phyloP scores from a whole-genome alignment of 331 rosid genomes.

The Erythrophleum ivorense region DNA sequence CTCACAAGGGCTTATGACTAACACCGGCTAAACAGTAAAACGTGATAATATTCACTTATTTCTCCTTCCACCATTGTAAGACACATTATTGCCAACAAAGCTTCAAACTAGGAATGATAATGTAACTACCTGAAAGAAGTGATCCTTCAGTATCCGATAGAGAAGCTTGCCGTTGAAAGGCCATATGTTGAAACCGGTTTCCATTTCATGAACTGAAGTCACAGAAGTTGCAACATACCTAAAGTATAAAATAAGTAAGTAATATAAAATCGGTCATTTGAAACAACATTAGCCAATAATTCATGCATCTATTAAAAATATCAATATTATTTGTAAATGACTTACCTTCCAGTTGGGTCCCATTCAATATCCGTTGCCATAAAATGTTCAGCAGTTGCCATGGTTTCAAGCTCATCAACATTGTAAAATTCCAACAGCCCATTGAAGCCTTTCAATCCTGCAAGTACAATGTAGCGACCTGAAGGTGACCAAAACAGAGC shows the following conservation, averaged over 20 bases:
- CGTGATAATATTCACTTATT: neutral
- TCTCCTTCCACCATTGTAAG: neutral
- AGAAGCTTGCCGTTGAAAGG: conserved; percentile 71
- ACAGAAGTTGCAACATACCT: conserved; percentile 73
- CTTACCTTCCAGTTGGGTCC: conserved; percentile 84
- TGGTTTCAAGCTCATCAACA: conserved; percentile 75
- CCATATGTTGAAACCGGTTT: conserved; percentile 75
- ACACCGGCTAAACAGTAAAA: neutral
- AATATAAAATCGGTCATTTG: neutral
- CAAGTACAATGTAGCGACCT: conserved; percentile 65
- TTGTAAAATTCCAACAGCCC: conserved; percentile 73
- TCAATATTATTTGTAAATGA: neutral
- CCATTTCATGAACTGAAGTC: conserved; percentile 81
- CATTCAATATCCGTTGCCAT: conserved; percentile 81
- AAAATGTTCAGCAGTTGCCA: conserved; percentile 74
- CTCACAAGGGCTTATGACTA: neutral
- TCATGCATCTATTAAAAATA: neutral
- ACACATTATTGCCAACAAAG: neutral
- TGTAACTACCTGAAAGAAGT: conserved; percentile 61
- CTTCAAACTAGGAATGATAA: neutral
- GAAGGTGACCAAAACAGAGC: conserved; percentile 80
- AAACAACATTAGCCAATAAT: neutral
- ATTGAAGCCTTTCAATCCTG: conserved; percentile 70
- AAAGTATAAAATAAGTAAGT: conserved; percentile 7
- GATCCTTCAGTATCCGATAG: conserved; percentile 60